A percentile compares a stretch with the other conserved stretches of the same genome.
These are phyloP conservation scores for Dactylellina cionopaga DNA, from an alignment of 2,329 filamentous ascomycete species.

Conservation along the genomic window DNA sequence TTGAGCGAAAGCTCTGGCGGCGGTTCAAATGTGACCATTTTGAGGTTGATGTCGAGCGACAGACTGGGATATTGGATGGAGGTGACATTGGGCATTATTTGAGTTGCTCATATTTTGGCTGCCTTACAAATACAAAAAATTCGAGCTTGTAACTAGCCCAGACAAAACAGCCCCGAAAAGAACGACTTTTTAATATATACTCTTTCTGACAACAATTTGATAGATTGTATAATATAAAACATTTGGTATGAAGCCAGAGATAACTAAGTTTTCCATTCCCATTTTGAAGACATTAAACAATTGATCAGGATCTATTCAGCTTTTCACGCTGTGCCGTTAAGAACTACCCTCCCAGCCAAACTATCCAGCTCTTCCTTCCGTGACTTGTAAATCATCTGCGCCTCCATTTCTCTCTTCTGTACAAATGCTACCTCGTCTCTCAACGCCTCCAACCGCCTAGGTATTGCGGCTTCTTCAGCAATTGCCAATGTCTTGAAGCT, in stretches of 20 bases:
- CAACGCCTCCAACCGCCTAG: conserved; percentile 75
- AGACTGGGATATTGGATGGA: conserved; percentile 28
- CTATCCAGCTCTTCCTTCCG: conserved; percentile 80
- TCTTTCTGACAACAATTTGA: conserved; percentile 27
- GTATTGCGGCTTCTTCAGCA: conserved; percentile 80
- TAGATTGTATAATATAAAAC: conserved; percentile 12
- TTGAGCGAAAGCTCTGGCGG: conserved; percentile 48
- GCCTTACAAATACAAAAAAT: conserved; percentile 48
- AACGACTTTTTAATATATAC: no score
- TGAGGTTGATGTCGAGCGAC: conserved; percentile 43
- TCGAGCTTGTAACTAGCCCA: no score
- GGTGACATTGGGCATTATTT: conserved; percentile 29
- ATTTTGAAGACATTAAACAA: not conserved
- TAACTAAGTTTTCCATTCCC: not conserved
- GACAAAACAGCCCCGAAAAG: no score
- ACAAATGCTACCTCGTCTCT: conserved; percentile 86
- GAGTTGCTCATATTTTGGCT: conserved; percentile 20
- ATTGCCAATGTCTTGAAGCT: conserved; percentile 79
- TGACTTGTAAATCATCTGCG: conserved; percentile 83
- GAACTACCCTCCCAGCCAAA: conserved; percentile 61
- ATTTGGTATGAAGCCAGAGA: not conserved
- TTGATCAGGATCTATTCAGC: not conserved
- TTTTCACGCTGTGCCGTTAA: conserved; percentile 38
- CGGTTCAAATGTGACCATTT: conserved; percentile 59
- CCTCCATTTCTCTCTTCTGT: conserved; percentile 83